Evolutionary conservation across 2,329 filamentous ascomycete species (phyloP).

Genomic region (Phialocephala sp.): DNA sequence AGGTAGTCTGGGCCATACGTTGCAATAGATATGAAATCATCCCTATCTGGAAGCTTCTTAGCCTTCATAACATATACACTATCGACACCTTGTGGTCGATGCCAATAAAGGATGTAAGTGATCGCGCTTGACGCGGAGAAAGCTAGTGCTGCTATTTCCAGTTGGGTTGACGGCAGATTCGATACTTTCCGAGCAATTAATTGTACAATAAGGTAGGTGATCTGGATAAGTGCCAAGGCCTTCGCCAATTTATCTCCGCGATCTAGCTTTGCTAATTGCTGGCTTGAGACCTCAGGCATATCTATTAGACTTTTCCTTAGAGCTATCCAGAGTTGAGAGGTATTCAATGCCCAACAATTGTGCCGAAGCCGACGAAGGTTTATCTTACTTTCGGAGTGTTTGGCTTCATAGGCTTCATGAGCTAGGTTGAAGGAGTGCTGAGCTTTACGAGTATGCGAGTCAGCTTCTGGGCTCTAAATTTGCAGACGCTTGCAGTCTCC

Average conservation of each 20-base stretch:
- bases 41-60: not conserved
- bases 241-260: slow-evolving; percentile 19
- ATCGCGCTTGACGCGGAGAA: slow-evolving; percentile 17
- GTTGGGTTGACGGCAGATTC: slow-evolving; percentile 17
- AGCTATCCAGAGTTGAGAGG: not conserved
- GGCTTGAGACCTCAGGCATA: not conserved
- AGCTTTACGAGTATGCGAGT: too few species aligned
- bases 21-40: not conserved
- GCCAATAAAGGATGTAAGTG: slow-evolving; percentile 18
- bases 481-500: too few species aligned
- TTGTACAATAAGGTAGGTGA: slow-evolving; percentile 14
- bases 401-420: too few species aligned
- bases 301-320: not conserved
- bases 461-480: not conserved
- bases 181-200: slow-evolving; percentile 5
- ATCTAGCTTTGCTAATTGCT: not conserved
- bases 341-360: not conserved
- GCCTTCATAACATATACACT: not conserved
- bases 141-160: slow-evolving; percentile 21
- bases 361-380: not conserved
- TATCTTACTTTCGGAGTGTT: too few species aligned
- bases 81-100: slow-evolving; percentile 11
- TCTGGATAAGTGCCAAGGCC: slow-evolving; percentile 13
- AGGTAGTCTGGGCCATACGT: not conserved
- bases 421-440: too few species aligned